phyloP scores from a whole-genome alignment of 176 grass and related monocot genomes.

The Oryza meyeriana region DNA sequence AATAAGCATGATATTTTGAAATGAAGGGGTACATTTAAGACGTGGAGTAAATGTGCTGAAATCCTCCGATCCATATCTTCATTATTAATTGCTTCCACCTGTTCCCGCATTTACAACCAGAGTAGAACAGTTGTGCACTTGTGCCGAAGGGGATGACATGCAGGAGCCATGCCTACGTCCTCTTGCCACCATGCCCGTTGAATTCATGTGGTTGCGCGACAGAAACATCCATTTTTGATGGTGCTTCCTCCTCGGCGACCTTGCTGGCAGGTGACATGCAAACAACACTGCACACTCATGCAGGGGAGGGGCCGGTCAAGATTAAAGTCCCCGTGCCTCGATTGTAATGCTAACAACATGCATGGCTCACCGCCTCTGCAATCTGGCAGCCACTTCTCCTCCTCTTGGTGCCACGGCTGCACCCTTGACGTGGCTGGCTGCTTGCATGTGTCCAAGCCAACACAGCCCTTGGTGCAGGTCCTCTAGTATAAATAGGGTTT shows the following conservation, averaged over 20 bases:
- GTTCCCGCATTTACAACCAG: neutral
- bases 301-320: neutral
- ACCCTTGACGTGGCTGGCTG: neutral
- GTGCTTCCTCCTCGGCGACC: constrained; percentile 22
- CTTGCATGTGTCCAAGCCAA: neutral
- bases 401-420: neutral
- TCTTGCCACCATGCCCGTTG: neutral
- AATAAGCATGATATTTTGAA: neutral
- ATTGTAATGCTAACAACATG: neutral
- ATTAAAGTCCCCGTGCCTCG: neutral
- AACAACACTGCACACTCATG: neutral
- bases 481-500: neutral
- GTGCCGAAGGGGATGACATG: neutral
- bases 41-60: neutral
- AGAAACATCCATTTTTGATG: neutral
- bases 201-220: neutral
- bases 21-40: neutral
- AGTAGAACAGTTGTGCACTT: neutral
- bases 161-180: neutral
- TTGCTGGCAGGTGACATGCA: neutral
- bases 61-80: neutral
- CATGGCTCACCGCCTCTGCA: constrained; percentile 3
- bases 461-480: neutral
- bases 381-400: neutral
- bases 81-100: neutral